Percentiles rank a stretch among this genome's conserved stretches.
Evolutionary conservation across 2,329 filamentous ascomycete species (phyloP).

Genomic region (Cytospora mali): DNA sequence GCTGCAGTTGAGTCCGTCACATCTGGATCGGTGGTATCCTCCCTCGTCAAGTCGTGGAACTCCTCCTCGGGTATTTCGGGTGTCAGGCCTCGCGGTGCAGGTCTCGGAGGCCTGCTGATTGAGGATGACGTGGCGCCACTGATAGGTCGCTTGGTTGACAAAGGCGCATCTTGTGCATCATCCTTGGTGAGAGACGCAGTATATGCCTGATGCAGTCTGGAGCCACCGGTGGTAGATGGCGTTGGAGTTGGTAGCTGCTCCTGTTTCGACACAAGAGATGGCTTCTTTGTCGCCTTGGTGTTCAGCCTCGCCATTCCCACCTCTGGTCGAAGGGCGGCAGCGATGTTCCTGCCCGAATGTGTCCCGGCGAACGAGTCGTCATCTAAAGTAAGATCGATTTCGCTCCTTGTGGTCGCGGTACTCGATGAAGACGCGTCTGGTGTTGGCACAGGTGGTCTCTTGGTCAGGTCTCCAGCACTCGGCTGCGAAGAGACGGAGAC

Average conservation of each 20-base stretch:
- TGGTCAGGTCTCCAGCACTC: constrained; percentile 15
- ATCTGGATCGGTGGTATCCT: constrained; percentile 34
- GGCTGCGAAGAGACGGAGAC: constrained; percentile 27
- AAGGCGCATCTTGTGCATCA: constrained; percentile 20
- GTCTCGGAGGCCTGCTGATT: constrained; percentile 4
- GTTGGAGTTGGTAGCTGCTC: constrained; percentile 48
- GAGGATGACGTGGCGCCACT: constrained; percentile 27
- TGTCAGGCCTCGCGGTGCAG: constrained; percentile 29
- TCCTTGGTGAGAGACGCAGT: constrained; percentile 38
- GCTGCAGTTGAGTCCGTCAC: constrained; percentile 34
- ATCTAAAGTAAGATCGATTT: constrained; percentile 33
- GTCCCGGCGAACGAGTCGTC: constrained; percentile 20
- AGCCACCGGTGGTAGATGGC: constrained; percentile 37
- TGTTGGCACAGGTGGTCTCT: constrained; percentile 1
- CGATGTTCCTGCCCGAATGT: constrained; percentile 6
- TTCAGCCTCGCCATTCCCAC: constrained; percentile 49
- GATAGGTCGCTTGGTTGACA: constrained; percentile 27
- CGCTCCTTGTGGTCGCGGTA: constrained; percentile 18
- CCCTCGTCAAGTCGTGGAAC: constrained; percentile 43
- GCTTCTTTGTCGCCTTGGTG: constrained; percentile 49
- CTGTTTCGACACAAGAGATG: constrained; percentile 46
- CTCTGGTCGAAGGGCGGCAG: constrained; percentile 35
- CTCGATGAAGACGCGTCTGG: constrained; percentile 11
- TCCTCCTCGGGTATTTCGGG: constrained; percentile 39
- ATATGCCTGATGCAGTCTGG: constrained; percentile 41